A percentile compares a stretch with the other conserved stretches of the same genome.
phyloP scores from a whole-genome alignment of 306 rosid genomes.

The Trifolium dubium region DNA sequence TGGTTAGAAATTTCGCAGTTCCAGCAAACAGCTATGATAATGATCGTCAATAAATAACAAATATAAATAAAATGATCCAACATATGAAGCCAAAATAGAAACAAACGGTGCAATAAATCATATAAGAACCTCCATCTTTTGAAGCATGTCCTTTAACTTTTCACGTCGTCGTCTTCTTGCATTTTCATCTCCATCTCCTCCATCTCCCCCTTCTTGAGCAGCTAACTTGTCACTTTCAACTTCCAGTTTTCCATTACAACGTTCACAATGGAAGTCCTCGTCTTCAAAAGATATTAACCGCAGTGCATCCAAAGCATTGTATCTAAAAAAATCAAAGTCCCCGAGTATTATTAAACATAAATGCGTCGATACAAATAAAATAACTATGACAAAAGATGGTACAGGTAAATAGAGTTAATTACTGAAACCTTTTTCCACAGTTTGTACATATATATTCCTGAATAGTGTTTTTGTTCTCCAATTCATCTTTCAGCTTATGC shows the following conservation, averaged over 20 bases:
- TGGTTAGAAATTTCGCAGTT: not conserved
- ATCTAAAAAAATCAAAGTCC: conserved; percentile 52
- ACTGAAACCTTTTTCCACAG: conserved; percentile 79
- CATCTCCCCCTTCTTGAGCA: conserved; percentile 86
- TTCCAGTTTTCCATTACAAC: conserved; percentile 84
- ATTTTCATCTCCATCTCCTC: conserved; percentile 88
- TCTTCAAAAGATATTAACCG: conserved; percentile 87
- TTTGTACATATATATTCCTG: conserved; percentile 89
- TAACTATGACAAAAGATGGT: conserved; percentile 18
- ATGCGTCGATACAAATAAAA: conserved; percentile 30
- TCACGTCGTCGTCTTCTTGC: conserved; percentile 85
- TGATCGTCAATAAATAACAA: conserved; percentile 30
- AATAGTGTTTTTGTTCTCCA: conserved; percentile 94
- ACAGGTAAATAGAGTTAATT: conserved; percentile 18
- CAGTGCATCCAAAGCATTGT: conserved; percentile 89
- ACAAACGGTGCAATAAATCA: conserved; percentile 28
- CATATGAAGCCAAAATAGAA: conserved; percentile 21
- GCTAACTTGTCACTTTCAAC: conserved; percentile 92
- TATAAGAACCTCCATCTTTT: conserved; percentile 75
- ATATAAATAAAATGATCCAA: conserved; percentile 14
- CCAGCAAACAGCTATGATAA: conserved; percentile 27
- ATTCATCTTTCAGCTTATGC: conserved; percentile 95
- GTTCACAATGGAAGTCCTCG: conserved; percentile 88
- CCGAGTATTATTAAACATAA: conserved; percentile 27
- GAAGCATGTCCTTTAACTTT: conserved; percentile 86